Conservation (phyloP, 441 rosid genomes). For the Bruguiera hainesii region DNA sequence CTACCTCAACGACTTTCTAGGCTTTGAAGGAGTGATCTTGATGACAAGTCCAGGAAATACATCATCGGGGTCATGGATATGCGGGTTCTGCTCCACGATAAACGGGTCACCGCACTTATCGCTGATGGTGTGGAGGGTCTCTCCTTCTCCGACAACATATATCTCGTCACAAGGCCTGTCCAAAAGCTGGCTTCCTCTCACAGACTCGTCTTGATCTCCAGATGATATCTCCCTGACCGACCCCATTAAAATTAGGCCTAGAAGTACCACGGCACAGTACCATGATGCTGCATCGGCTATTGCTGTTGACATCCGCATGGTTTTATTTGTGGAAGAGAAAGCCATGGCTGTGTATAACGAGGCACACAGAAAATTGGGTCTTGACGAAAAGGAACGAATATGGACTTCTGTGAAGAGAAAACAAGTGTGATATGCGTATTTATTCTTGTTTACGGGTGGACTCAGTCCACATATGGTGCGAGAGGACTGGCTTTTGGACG, state of each 20-base stretch:
- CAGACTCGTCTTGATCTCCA: conserved; percentile 12
- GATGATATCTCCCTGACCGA: conserved; percentile 37
- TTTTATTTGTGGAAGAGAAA: conserved; percentile 15
- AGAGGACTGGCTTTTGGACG: neutral
- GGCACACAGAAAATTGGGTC: conserved; percentile 2
- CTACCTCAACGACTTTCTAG: conserved; percentile 33
- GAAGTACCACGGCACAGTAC: conserved; percentile 56
- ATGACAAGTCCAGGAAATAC: conserved; percentile 93
- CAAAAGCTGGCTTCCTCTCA: conserved; percentile 40
- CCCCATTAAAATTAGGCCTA: conserved; percentile 52
- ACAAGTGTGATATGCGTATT: neutral
- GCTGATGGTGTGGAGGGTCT: conserved; percentile 81
- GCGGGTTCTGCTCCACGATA: conserved; percentile 91
- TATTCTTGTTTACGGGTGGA: neutral
- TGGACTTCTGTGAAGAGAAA: neutral
- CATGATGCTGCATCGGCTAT: conserved; percentile 53
- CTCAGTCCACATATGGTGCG: neutral
- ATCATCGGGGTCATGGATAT: conserved; percentile 95
- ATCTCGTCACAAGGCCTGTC: conserved; percentile 80
- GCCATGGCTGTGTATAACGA: neutral
- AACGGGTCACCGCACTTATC: conserved; percentile 89
- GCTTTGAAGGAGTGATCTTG: conserved; percentile 52
- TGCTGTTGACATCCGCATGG: conserved; percentile 25
- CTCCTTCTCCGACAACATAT: conserved; percentile 89
- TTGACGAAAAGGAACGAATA: neutral